These are phyloP conservation scores for Pseudoturritis turrita DNA, from an alignment of 345 rosid genomes.

Conservation along the genomic window DNA sequence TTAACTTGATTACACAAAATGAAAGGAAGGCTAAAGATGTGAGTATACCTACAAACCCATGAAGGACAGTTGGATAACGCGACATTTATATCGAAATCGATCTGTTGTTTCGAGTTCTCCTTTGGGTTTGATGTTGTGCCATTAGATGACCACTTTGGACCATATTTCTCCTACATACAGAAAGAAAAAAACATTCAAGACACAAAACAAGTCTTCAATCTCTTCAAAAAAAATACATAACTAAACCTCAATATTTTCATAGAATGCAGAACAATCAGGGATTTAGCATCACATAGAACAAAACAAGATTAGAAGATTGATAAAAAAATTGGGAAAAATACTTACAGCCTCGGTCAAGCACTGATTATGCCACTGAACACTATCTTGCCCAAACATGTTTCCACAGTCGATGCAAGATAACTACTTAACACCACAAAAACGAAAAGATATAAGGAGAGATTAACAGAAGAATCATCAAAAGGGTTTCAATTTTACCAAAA, in stretches of 20 bases:
- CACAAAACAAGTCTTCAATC: not conserved
- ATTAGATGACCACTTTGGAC: constrained; percentile 58
- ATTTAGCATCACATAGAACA: not conserved
- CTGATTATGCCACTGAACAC: constrained; percentile 68
- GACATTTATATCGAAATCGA: not conserved
- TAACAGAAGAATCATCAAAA: not conserved
- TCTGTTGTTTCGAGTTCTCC: not conserved
- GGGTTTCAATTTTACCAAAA: not conserved
- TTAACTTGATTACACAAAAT: too few species aligned
- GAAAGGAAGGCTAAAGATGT: not conserved
- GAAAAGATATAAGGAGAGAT: not conserved
- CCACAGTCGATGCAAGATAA: constrained; percentile 82
- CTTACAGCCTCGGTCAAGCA: constrained; percentile 72
- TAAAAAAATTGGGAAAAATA: not conserved
- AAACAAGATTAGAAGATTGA: not conserved
- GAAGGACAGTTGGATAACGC: not conserved
- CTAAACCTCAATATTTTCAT: not conserved
- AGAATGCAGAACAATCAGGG: not conserved
- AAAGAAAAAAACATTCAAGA: not conserved
- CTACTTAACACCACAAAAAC: constrained; percentile 21
- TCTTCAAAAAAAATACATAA: not conserved
- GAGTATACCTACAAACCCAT: constrained; percentile 1
- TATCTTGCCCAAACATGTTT: constrained; percentile 53
- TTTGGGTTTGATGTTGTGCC: too few species aligned
- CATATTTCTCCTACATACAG: constrained; percentile 64